A percentile compares a stretch with the other conserved stretches of the same genome.
Conservation (phyloP, 2,329 filamentous ascomycete species). For the Aspergillus sp. region DNA sequence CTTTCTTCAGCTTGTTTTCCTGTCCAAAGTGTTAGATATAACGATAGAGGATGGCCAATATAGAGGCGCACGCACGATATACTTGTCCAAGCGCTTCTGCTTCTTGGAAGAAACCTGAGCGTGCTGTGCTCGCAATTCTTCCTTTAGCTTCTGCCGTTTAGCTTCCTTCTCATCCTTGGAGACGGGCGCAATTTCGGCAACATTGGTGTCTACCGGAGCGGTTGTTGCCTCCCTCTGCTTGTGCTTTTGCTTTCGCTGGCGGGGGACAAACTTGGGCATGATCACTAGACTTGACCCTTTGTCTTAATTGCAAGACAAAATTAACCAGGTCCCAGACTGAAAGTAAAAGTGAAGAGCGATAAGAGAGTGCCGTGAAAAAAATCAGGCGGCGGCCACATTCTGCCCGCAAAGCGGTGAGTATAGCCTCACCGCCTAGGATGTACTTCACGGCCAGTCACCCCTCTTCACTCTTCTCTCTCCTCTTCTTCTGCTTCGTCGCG, state of each 20-base stretch:
- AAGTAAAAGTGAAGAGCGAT: conserved; percentile 8
- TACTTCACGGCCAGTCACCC: background rate
- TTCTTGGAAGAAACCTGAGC: conserved; percentile 64
- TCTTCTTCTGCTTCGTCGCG: background rate
- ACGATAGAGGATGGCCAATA: background rate
- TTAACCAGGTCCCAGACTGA: conserved; percentile 5
- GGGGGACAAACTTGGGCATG: conserved; percentile 55
- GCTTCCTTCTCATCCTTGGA: conserved; percentile 57
- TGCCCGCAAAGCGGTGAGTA: conserved; percentile 23
- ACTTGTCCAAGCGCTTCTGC: conserved; percentile 68
- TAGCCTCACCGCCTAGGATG: conserved; percentile 23
- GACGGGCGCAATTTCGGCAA: conserved; percentile 43
- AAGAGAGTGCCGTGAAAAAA: conserved; percentile 20
- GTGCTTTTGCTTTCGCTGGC: conserved; percentile 60
- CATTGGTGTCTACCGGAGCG: conserved; percentile 50
- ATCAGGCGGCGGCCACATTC: conserved; percentile 26
- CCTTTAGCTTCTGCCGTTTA: conserved; percentile 53
- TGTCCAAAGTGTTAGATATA: conserved; percentile 31
- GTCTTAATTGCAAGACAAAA: conserved; percentile 17
- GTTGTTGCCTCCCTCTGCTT: conserved; percentile 33
- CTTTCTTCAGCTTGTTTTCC: conserved; percentile 91
- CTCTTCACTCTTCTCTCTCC: background rate
- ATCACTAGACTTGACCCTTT: conserved; percentile 16
- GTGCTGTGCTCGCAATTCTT: conserved; percentile 56
- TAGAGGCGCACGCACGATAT: conserved; percentile 53